Conservation (phyloP, 2,329 filamentous ascomycete species). For the Chrysosporium keratinophilum region DNA sequence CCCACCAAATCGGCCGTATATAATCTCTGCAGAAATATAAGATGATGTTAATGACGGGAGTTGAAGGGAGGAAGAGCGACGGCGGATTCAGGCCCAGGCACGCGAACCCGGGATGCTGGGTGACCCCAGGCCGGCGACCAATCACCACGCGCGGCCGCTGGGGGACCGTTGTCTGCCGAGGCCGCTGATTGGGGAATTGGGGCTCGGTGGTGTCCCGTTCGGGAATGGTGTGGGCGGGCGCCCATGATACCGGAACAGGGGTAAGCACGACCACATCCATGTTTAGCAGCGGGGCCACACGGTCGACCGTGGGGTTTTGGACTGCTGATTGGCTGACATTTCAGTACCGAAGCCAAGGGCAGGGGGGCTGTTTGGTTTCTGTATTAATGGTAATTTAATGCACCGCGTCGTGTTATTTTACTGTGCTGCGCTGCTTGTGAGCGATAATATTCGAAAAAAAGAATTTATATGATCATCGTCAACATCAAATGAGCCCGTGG, state of each 20-base stretch:
- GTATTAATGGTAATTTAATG: neutral
- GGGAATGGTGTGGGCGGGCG: neutral
- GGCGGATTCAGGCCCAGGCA: neutral
- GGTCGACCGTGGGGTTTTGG: neutral
- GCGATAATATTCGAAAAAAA: no score
- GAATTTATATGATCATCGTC: no score
- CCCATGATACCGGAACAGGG: slow-evolving; percentile 9
- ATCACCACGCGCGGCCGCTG: neutral
- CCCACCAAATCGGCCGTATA: no score
- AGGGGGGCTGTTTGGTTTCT: neutral
- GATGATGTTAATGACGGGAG: no score
- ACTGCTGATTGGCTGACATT: neutral
- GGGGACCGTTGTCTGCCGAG: neutral
- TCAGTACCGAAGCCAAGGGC: neutral
- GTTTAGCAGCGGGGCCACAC: neutral
- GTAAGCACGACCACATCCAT: neutral
- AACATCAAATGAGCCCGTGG: no score
- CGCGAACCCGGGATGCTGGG: slow-evolving; percentile 9
- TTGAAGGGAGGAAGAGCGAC: neutral
- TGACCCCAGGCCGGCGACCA: slow-evolving; percentile 6
- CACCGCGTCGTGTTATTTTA: neutral
- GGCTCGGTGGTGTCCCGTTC: neutral
- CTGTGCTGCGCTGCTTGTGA: no score
- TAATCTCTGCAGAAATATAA: no score
- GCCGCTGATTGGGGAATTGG: neutral